A percentile compares a stretch with the other conserved stretches of the same genome.
Conservation (phyloP, 139 green algal genomes). For the Gonium pectorale region DNA sequence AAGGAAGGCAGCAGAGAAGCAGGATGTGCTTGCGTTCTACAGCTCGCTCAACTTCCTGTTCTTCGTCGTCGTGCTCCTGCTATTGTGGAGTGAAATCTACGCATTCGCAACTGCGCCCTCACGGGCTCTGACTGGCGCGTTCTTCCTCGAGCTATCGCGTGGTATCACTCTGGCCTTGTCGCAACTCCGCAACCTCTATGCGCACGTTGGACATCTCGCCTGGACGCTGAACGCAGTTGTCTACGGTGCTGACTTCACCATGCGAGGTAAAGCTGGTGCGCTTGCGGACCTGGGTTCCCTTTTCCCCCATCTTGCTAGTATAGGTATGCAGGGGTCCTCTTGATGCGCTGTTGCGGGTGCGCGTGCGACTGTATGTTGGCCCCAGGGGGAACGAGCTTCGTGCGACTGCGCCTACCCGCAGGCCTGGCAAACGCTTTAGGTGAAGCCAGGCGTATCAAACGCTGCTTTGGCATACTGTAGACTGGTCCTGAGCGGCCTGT, state of each 20-base stretch:
- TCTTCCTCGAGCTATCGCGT: not conserved
- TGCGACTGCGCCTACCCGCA: too few species aligned
- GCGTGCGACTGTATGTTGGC: too few species aligned
- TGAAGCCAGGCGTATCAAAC: too few species aligned
- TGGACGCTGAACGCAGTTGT: slow-evolving; percentile 17
- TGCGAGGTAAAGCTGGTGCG: too few species aligned
- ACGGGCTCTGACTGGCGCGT: slow-evolving; percentile 14
- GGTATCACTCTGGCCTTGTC: not conserved
- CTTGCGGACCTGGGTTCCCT: too few species aligned
- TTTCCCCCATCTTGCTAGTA: too few species aligned
- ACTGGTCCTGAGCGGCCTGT: too few species aligned
- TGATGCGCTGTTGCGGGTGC: too few species aligned
- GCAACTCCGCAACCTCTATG: not conserved
- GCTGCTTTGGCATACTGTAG: too few species aligned
- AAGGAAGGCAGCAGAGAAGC: slow-evolving; percentile 1
- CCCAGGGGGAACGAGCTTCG: too few species aligned
- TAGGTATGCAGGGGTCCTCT: too few species aligned
- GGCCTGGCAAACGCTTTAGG: too few species aligned
- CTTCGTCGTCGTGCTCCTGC: not conserved
- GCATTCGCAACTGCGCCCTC: slow-evolving; percentile 2
- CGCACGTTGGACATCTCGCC: not conserved
- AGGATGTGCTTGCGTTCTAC: slow-evolving; percentile 20
- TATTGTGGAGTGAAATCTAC: slow-evolving; percentile 17
- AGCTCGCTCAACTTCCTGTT: slow-evolving; percentile 13
- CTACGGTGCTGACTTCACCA: slow-evolving; percentile 12